A percentile compares a stretch with the other conserved stretches of the same genome.
Conservation (phyloP, 495 filamentous ascomycete genomes). For the Amniculicola lignicola region DNA sequence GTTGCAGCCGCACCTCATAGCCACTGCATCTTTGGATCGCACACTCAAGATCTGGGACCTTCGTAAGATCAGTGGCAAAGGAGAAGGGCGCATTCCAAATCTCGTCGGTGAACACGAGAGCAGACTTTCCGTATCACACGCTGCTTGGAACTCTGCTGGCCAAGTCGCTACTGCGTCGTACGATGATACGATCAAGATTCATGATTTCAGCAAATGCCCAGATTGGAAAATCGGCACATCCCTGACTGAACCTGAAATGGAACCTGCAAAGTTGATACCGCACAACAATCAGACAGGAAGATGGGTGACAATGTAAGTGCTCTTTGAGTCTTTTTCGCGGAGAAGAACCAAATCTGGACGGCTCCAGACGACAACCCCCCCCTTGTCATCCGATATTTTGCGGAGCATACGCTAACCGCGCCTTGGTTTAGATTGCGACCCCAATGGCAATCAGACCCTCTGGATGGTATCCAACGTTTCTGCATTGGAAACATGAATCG, state of each 20-base stretch:
- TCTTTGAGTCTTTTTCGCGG: no score
- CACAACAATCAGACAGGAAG: constrained; percentile 97
- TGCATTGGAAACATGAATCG: constrained; percentile 97
- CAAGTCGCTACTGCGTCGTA: constrained; percentile 89
- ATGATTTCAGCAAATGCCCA: constrained; percentile 65
- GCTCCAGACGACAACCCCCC: no score
- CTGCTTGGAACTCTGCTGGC: constrained; percentile 76
- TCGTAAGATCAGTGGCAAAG: constrained; percentile 63
- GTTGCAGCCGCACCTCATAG: constrained; percentile 70
- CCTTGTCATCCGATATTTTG: no score
- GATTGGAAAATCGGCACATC: constrained; percentile 62
- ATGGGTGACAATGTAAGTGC: constrained; percentile 66
- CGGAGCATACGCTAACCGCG: no score
- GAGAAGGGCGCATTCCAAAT: constrained; percentile 53
- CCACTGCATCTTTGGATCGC: constrained; percentile 86
- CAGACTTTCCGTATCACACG: constrained; percentile 82
- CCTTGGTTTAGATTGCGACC: constrained; percentile 83
- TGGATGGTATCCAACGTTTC: constrained; percentile 75
- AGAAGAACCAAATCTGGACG: no score
- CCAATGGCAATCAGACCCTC: constrained; percentile 82
- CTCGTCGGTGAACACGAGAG: constrained; percentile 79
- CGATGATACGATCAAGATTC: constrained; percentile 92
- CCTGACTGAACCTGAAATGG: constrained; percentile 59
- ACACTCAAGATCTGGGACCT: constrained; percentile 91
- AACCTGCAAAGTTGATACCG: constrained; percentile 62